phyloP scores from a whole-genome alignment of 164 flowering plant genomes.

The Sedum album region DNA sequence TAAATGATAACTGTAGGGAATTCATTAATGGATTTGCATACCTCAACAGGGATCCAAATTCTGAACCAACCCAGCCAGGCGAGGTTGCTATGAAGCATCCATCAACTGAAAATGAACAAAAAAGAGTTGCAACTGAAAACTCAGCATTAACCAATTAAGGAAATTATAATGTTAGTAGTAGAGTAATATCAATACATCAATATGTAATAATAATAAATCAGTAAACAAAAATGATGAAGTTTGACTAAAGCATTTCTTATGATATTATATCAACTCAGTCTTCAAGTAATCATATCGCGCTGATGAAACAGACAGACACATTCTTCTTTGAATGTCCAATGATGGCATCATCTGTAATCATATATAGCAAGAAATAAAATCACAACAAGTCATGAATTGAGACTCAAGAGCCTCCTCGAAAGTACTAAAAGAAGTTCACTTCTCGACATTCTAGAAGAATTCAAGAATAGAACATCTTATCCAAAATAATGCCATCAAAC shows the following conservation, averaged over 20 bases:
- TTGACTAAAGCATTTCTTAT: too few relatives aligned
- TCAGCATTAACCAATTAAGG: too few relatives aligned
- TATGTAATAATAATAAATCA: too few relatives aligned
- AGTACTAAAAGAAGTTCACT: background rate
- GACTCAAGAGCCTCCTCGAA: background rate
- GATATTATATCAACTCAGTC: too few relatives aligned
- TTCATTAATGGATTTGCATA: background rate
- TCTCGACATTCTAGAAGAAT: background rate
- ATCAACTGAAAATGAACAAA: background rate
- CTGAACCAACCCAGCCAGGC: background rate
- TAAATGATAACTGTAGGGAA: too few relatives aligned
- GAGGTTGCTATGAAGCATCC: background rate
- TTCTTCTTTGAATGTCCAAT: background rate
- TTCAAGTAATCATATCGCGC: background rate
- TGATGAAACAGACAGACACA: background rate
- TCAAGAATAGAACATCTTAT: background rate
- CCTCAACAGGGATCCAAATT: background rate
- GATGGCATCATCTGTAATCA: background rate
- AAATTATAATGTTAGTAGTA: too few relatives aligned
- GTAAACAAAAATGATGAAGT: too few relatives aligned
- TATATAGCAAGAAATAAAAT: background rate
- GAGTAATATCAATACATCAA: too few relatives aligned
- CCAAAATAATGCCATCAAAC: background rate
- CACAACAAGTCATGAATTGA: background rate
- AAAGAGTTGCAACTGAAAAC: too few relatives aligned